Conservation (phyloP, 345 rosid genomes). For the Crucihimalaya himalaica region DNA sequence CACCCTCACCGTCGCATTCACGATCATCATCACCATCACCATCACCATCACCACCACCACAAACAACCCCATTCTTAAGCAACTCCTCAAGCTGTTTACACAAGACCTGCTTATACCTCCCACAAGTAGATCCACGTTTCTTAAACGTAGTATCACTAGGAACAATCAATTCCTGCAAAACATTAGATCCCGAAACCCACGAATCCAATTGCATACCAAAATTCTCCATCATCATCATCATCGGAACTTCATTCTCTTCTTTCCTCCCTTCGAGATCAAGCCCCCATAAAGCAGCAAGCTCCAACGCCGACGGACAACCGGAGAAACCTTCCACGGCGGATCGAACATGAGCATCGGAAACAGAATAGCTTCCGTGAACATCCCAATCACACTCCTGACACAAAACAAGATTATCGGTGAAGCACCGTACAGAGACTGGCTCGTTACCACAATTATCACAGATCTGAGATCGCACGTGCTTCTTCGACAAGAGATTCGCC, state of each 20-base stretch:
- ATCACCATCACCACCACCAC: constrained; percentile 10
- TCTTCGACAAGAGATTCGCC: constrained; percentile 73
- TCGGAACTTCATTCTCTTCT: constrained; percentile 9
- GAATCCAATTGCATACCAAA: constrained; percentile 47
- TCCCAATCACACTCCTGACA: constrained; percentile 80
- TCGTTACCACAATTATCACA: constrained; percentile 70
- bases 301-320: constrained; percentile 64
- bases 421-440: constrained; percentile 65
- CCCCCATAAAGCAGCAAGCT: constrained; percentile 66
- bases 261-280: constrained; percentile 49
- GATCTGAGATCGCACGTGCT: constrained; percentile 93
- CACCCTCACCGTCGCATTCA: neutral
- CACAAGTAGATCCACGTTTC: constrained; percentile 47
- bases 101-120: constrained; percentile 59
- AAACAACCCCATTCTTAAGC: constrained; percentile 47
- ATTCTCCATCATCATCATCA: constrained; percentile 32
- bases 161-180: constrained; percentile 60
- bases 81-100: constrained; percentile 67
- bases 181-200: constrained; percentile 45
- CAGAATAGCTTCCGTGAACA: constrained; percentile 67
- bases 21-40: neutral
- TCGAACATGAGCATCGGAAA: constrained; percentile 68
- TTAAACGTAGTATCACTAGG: constrained; percentile 46
- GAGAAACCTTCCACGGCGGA: constrained; percentile 62
- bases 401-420: constrained; percentile 58